These are phyloP conservation scores for Clarireedia sp. DNA, from an alignment of 2,329 filamentous ascomycete genomes.

Conservation along the genomic window DNA sequence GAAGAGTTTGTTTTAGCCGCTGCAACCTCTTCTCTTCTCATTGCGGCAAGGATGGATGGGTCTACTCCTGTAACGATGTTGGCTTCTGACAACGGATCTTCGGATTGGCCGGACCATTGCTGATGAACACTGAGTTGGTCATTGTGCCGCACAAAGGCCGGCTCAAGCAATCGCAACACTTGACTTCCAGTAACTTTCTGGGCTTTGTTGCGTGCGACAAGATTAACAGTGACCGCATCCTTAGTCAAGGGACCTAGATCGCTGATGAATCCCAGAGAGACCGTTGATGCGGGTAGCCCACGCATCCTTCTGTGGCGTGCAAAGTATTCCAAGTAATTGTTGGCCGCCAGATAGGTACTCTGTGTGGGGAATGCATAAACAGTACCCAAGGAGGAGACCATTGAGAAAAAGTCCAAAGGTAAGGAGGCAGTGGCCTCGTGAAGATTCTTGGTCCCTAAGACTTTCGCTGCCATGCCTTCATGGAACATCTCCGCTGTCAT, in stretches of 20 bases:
- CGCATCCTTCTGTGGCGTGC: background rate
- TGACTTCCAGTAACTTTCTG: background rate
- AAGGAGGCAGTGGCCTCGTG: too few relatives aligned
- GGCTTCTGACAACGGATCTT: background rate
- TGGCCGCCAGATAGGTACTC: too few relatives aligned
- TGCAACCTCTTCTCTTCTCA: background rate
- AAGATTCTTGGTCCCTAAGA: background rate
- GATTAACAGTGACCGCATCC: background rate
- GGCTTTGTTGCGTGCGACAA: background rate
- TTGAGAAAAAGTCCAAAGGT: too few relatives aligned
- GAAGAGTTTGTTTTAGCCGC: background rate
- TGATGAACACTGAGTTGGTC: background rate
- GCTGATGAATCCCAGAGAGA: background rate
- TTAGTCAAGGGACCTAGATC: background rate
- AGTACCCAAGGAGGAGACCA: too few relatives aligned
- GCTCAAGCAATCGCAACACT: background rate
- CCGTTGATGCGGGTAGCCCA: background rate
- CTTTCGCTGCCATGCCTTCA: background rate
- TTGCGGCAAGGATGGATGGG: background rate
- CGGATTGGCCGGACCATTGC: background rate
- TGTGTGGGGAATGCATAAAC: too few relatives aligned
- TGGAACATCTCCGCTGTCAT: too few relatives aligned
- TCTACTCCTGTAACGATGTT: background rate
- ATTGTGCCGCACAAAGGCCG: background rate
- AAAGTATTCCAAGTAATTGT: constrained; percentile 12